Evolutionary conservation across 129 eudicot genomes (phyloP), one percentile per base, ranked within the genome.

Genomic region (Glebionis coronaria): DNA sequence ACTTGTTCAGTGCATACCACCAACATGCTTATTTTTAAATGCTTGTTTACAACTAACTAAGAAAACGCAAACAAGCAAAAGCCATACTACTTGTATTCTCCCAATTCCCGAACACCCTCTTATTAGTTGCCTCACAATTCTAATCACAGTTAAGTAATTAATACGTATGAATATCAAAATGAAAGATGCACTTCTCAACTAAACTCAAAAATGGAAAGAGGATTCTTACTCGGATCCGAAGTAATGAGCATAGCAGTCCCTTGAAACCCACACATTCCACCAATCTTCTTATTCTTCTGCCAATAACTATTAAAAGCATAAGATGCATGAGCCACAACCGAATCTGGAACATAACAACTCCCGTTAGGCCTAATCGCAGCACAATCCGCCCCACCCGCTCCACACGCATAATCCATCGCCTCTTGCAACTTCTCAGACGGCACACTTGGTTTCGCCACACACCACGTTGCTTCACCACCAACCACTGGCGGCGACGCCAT

Each of bases 361-460:
- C 99, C 99, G 5, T 69, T 75, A 0, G 92, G 93, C 69, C 3
- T 49, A 51, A 94, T 94, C 40, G 85, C 85, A 38, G 76, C 97
- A 78, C 99, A 94, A 44, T 94, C 90, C 3, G 90, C 99, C 11
- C 80, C 97, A 8, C 98, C 99, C 20, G 83, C 88, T 3, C 95
- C 97, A 66, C 99, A 94, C 2, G 97, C 99, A 19, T 74, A 94
- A 67, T 94, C 95, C 81, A 94, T 25, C 18, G 95, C 97, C 76
- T 53, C 90, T 66, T 94, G 99, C 83, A 94, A 55, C 63, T 91
- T 82, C 58, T 89, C 95, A 4, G 88, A 73, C 6, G 99, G 99
- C 61, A 94, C 97, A 71, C 84, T 89, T n/a, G 99, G 99, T 83
- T 94, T 94, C 5, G 99, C 97, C 68, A 94, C 99, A 61, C 99